Evolutionary conservation across 1,284 basidiomycete species (phyloP).

Genomic region (Malassezia psittaci): DNA sequence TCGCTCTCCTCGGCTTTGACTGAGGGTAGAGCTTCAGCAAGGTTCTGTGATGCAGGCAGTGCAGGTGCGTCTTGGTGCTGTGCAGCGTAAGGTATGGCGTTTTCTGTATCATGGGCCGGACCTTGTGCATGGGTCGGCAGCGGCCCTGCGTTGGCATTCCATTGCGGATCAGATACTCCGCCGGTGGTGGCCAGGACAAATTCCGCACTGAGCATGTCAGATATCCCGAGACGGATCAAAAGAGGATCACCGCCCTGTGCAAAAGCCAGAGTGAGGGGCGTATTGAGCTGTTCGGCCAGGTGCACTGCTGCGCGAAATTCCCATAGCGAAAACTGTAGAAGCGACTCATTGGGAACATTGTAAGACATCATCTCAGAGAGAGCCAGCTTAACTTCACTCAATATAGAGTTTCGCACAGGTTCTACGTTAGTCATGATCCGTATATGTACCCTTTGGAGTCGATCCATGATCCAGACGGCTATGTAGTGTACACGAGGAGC

Average conservation of each 20-base stretch:
- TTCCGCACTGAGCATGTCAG: conserved; percentile 18
- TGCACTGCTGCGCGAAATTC: conserved; percentile 31
- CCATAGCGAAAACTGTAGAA: conserved; percentile 25
- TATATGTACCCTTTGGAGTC: background rate
- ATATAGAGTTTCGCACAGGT: conserved; percentile 17
- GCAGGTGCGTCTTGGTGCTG: background rate
- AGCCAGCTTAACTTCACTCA: conserved; percentile 25
- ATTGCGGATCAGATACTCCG: background rate
- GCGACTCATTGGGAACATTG: conserved; percentile 15
- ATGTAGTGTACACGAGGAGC: conserved; percentile 18
- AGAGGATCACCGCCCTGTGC: conserved; percentile 30
- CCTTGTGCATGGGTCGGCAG: too few species aligned
- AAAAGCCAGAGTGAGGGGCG: conserved; percentile 23
- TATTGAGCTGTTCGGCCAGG: conserved; percentile 20
- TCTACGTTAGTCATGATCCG: background rate
- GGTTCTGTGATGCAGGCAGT: background rate
- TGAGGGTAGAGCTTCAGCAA: too few species aligned
- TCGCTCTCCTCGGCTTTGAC: background rate
- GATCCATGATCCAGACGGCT: conserved; percentile 17
- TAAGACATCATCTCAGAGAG: conserved; percentile 24
- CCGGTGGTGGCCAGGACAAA: conserved; percentile 31
- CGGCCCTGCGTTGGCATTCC: background rate
- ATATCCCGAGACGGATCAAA: conserved; percentile 22
- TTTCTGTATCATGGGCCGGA: too few species aligned
- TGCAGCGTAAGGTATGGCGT: background rate